Percentiles rank a stretch among this genome's conserved stretches.
phyloP scores from a whole-genome alignment of 1,139 yeast species.

The Diutina rugosa region DNA sequence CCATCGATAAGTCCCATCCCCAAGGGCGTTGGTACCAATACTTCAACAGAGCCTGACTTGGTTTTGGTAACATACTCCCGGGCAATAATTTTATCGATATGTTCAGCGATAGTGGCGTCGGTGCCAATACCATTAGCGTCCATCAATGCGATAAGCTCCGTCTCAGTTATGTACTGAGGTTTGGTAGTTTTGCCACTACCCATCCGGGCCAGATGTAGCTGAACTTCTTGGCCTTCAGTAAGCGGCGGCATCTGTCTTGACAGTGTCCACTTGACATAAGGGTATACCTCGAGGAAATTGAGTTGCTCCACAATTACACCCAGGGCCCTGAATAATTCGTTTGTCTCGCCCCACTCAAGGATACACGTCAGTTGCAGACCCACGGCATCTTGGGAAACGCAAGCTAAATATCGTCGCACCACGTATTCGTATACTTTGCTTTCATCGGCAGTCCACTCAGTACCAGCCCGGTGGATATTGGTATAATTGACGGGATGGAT shows the following conservation, averaged over 20 bases:
- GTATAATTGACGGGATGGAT: constrained; percentile 73
- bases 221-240: constrained; percentile 39
- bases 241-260: constrained; percentile 56
- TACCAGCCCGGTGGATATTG: constrained; percentile 11
- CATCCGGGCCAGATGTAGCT: constrained; percentile 41
- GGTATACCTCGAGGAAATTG: constrained; percentile 72
- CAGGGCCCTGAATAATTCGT: constrained; percentile 51
- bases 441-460: constrained; percentile 23
- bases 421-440: constrained; percentile 78
- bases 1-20: constrained; percentile 89
- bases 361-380: constrained; percentile 58
- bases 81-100: constrained; percentile 64
- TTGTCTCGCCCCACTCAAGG: constrained; percentile 53
- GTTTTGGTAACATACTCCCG: constrained; percentile 55
- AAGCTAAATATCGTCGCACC: constrained; percentile 77
- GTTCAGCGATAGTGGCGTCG: constrained; percentile 98
- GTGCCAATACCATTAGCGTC: constrained; percentile 97
- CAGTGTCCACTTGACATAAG: constrained; percentile 71
- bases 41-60: constrained; percentile 20
- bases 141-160: constrained; percentile 88
- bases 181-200: constrained; percentile 68
- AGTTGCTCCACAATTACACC: constrained; percentile 63
- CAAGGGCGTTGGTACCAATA: constrained; percentile 62
- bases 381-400: constrained; percentile 83
- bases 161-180: constrained; percentile 78